phyloP scores from a whole-genome alignment of 805 yeast genomes.

The Pichia manshurica region DNA sequence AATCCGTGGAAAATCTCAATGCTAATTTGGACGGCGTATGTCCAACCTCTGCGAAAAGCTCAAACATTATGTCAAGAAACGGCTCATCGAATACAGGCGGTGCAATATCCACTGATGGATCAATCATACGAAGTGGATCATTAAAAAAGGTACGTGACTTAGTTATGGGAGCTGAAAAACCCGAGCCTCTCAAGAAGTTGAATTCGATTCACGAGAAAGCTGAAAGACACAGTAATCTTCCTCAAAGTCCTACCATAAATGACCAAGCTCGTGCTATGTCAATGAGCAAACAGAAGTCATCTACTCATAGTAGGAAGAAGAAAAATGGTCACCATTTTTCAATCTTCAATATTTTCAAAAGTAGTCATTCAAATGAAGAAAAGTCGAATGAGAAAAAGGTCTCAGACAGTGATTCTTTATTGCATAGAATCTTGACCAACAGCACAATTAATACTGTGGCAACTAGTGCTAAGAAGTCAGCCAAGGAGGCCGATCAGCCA shows the following conservation, averaged over 20 bases:
- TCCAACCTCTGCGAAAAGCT: too few relatives aligned
- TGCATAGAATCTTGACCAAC: background rate
- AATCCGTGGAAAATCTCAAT: background rate
- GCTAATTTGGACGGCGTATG: background rate
- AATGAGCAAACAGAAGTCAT: conserved; percentile 1
- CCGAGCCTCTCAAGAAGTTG: background rate
- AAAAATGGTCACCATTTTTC: conserved; percentile 9
- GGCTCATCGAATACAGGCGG: background rate
- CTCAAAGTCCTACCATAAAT: too few relatives aligned
- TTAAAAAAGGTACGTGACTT: conserved; percentile 9
- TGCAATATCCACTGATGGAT: background rate
- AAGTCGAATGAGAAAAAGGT: background rate
- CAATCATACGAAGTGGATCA: conserved; percentile 6
- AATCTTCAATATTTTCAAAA: conserved; percentile 8
- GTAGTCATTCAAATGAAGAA: background rate
- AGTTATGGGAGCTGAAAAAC: background rate
- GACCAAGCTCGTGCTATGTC: conserved; percentile 6
- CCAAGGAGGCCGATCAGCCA: background rate
- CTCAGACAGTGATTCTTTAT: background rate
- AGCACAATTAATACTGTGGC: background rate
- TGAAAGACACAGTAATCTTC: background rate
- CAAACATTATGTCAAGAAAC: background rate
- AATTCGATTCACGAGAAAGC: background rate
- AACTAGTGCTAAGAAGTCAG: background rate
- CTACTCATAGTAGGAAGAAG: background rate